Percentiles rank a stretch among this genome's conserved stretches.
Evolutionary conservation across 2,329 filamentous ascomycete genomes (phyloP).

Genomic region (Macrophomina pseudophaseolina): DNA sequence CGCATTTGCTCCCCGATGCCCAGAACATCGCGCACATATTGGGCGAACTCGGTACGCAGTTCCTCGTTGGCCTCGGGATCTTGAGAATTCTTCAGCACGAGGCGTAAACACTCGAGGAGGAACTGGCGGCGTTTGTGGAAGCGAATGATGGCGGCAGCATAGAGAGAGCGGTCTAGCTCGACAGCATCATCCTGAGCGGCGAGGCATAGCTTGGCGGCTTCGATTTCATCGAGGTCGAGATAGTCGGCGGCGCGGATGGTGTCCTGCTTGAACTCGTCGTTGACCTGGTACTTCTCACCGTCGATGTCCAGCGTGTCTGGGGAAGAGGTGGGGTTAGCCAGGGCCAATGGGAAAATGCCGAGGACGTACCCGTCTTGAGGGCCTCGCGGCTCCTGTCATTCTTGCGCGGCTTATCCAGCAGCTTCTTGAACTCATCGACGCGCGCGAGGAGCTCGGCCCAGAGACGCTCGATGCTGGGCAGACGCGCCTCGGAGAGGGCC

Average conservation of each 20-base stretch:
- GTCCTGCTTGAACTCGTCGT: slow-evolving; percentile 84
- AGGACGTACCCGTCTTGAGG: slow-evolving; percentile 67
- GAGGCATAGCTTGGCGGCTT: slow-evolving; percentile 78
- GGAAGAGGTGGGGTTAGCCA: background rate
- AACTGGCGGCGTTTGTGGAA: slow-evolving; percentile 88
- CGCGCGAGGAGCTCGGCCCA: slow-evolving; percentile 69
- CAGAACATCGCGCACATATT: slow-evolving; percentile 58
- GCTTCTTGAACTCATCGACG: slow-evolving; percentile 68
- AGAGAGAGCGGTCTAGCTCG: slow-evolving; percentile 71
- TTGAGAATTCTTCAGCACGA: slow-evolving; percentile 72
- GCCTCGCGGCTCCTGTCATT: slow-evolving; percentile 75
- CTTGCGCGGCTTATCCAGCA: slow-evolving; percentile 76
- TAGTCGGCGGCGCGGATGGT: slow-evolving; percentile 83
- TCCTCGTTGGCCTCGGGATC: slow-evolving; percentile 37
- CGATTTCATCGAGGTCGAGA: slow-evolving; percentile 85
- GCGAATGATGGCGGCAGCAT: slow-evolving; percentile 80
- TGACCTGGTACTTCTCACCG: slow-evolving; percentile 77
- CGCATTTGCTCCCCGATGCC: slow-evolving; percentile 52
- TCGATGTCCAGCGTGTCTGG: slow-evolving; percentile 76
- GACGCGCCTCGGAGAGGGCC: slow-evolving; percentile 72
- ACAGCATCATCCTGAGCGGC: slow-evolving; percentile 72
- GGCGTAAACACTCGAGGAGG: slow-evolving; percentile 80
- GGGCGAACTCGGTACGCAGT: slow-evolving; percentile 33
- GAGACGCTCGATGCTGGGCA: slow-evolving; percentile 73
- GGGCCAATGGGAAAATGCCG: background rate